phyloP scores from a whole-genome alignment of 2,329 filamentous ascomycete species.

The Alternaria conjuncta region DNA sequence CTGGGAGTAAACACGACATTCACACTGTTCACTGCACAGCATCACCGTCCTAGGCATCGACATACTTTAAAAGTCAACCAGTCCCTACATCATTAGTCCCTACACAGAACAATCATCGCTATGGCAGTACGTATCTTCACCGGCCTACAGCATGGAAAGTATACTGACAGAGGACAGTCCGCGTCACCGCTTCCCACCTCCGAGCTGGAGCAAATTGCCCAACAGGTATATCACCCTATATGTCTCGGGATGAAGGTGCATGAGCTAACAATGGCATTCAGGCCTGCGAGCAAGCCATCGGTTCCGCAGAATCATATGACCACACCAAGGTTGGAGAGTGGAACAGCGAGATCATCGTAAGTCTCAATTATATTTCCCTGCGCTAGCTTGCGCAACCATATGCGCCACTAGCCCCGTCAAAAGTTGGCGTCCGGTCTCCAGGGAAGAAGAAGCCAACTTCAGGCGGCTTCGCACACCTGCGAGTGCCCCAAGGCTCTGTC shows the following conservation, averaged over 20 bases:
- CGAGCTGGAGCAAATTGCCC: slow-evolving; percentile 41
- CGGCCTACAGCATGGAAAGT: not conserved
- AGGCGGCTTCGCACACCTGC: not conserved
- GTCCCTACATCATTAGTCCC: slow-evolving; percentile 11
- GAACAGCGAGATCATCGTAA: slow-evolving; percentile 93
- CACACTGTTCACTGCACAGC: slow-evolving; percentile 2
- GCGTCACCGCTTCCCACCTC: slow-evolving; percentile 42
- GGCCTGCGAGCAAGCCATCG: slow-evolving; percentile 84
- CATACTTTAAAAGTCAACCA: not conserved
- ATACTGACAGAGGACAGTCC: slow-evolving; percentile 6
- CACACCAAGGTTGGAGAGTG: slow-evolving; percentile 83
- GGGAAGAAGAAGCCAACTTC: not conserved
- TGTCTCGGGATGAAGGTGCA: not conserved
- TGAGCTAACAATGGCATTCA: slow-evolving; percentile 47
- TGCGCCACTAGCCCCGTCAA: not conserved
- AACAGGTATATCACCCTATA: slow-evolving; percentile 25
- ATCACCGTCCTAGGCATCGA: slow-evolving; percentile 2
- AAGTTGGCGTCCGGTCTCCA: not conserved
- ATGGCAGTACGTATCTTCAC: slow-evolving; percentile 36
- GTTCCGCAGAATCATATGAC: slow-evolving; percentile 79
- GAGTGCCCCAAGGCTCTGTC: not conserved
- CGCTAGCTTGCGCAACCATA: not conserved
- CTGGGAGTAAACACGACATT: slow-evolving; percentile 22
- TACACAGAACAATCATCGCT: slow-evolving; percentile 20
- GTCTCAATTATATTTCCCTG: slow-evolving; percentile 30